phyloP scores from a whole-genome alignment of 2,329 filamentous ascomycete genomes.

The Penicillium sp. region DNA sequence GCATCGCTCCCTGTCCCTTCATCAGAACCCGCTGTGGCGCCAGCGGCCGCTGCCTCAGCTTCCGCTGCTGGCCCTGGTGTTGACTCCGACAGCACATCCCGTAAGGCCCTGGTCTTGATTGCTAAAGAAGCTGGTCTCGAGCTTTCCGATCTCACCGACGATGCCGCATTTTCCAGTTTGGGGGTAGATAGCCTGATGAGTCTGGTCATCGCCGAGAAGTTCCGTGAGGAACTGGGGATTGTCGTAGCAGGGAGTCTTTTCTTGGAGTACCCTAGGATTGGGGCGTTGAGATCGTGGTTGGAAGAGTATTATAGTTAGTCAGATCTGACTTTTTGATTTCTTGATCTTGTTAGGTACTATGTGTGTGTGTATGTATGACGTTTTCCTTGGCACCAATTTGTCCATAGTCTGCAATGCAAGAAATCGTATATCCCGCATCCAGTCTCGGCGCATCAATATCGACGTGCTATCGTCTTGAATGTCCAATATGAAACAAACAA shows the following conservation, averaged over 20 bases:
- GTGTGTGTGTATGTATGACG: too few species aligned
- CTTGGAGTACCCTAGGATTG: conserved; percentile 3
- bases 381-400: too few species aligned
- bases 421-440: too few species aligned
- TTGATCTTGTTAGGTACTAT: too few species aligned
- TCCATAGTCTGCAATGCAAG: too few species aligned
- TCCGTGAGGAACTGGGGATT: conserved; percentile 15
- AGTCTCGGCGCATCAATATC: too few species aligned
- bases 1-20: too few species aligned
- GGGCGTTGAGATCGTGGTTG: not conserved
- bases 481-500: too few species aligned
- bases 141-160: not conserved
- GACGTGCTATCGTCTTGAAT: too few species aligned
- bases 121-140: conserved; percentile 5
- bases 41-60: not conserved
- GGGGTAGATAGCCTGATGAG: conserved; percentile 34
- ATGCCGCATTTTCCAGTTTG: conserved; percentile 14
- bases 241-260: conserved; percentile 1
- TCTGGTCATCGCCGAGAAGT: conserved; percentile 26
- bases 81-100: not conserved
- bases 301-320: not conserved
- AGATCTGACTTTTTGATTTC: too few species aligned
- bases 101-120: not conserved
- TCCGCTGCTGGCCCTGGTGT: not conserved
- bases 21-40: too few species aligned